Base-by-base conservation (phyloP, 2,329 filamentous ascomycete species). In the Fusarium fujikuroi region DNA sequence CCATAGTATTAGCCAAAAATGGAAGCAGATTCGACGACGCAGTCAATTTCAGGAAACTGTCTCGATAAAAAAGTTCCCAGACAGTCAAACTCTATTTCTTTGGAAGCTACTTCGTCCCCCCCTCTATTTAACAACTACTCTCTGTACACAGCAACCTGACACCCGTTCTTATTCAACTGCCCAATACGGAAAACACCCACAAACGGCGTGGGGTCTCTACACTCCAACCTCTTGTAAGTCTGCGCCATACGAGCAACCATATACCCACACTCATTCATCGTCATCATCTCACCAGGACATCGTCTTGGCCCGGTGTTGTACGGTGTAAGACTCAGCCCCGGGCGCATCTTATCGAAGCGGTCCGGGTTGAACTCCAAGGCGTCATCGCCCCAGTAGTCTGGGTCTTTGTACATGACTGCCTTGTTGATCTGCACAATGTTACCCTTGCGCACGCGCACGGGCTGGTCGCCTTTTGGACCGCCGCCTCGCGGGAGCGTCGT, bases 271-370 rank as follows among this genome's bases (percentile, higher is more conserved):
- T 63, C 61, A 9, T 44, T 63, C 37, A 60, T 57, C 0, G 53
- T 54, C 61, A 63, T 63, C 61, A 63, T 63, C 8, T 63, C 52
- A 23, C 52, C 61, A 4, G 61, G 61, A 12, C 61, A 63, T 14
- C 61, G 54, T 21, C 61, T 44, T 30, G 61, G 61, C 11, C 61
- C 61, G 1, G 52, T 54, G 12, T 54, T 54, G 10, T 60, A 63
- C 3, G 61, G 61, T 2, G 53, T 23, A 7, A 63, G 53, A 28
- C 53, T 43, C 30, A 57, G 8, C 21, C 52, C 43, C 19, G 52
- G 52, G 12, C 61, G 57, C 23, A 60, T 32, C 23, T 54, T 54
- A 32, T 63, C 44, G 8, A 47, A 43, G 10, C 61, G 61, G 9
- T 63, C 61, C 9, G 61, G 61, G 6, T 42, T 37, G 16, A 63